phyloP scores from a whole-genome alignment of 2,329 filamentous ascomycete genomes.

The Xylariomycetidae sp. region DNA sequence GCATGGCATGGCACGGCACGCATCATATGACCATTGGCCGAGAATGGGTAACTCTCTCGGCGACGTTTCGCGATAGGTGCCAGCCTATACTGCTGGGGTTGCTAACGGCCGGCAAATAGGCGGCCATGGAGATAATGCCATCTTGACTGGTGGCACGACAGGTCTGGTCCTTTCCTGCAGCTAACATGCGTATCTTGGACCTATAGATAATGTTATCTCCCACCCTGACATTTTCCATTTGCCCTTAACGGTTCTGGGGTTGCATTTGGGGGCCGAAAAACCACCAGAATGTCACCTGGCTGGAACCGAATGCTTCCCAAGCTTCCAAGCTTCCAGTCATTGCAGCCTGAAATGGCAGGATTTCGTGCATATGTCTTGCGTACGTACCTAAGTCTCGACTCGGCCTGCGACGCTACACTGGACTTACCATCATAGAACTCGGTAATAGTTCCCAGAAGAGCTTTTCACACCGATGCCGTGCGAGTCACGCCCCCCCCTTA shows the following conservation, averaged over 20 bases:
- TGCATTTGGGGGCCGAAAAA: conserved; percentile 11
- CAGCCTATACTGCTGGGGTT: conserved; percentile 15
- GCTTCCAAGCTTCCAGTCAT: too few species aligned
- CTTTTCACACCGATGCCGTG: too few species aligned
- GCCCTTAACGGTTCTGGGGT: conserved; percentile 6
- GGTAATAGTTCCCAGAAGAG: too few species aligned
- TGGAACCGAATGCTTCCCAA: too few species aligned
- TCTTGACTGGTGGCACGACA: conserved; percentile 13
- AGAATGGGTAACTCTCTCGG: conserved; percentile 10
- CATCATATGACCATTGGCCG: conserved; percentile 20
- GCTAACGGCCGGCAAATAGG: conserved; percentile 14
- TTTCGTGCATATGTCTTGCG: too few species aligned
- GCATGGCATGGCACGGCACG: conserved; percentile 10
- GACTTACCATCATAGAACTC: too few species aligned
- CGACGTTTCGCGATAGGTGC: conserved; percentile 14
- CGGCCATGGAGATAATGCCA: conserved; percentile 12
- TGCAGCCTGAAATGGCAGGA: too few species aligned
- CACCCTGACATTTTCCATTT: background rate
- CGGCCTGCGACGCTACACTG: too few species aligned
- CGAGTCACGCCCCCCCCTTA: too few species aligned
- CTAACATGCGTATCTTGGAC: conserved; percentile 9
- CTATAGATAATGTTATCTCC: conserved; percentile 14
- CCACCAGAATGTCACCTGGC: conserved; percentile 3
- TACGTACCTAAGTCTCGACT: too few species aligned
- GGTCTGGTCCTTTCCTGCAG: conserved; percentile 20